phyloP scores from a whole-genome alignment of 1,284 basidiomycete genomes.

The Xerocomus minutiporus region DNA sequence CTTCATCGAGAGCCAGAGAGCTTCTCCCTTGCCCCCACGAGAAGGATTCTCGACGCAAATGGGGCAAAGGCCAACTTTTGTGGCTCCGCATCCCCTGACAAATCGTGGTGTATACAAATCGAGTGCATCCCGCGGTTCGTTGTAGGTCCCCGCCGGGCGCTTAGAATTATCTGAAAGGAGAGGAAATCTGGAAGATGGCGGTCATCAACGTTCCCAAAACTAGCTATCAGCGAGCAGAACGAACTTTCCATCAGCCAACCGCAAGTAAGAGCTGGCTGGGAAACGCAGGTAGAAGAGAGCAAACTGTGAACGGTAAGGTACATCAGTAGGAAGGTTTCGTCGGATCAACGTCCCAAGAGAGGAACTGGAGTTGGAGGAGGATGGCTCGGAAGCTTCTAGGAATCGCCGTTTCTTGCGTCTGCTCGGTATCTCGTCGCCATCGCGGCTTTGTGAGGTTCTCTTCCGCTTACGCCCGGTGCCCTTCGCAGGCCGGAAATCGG shows the following conservation, averaged over 20 bases:
- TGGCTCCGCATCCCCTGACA: conserved; percentile 61
- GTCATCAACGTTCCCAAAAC: background rate
- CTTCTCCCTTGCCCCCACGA: conserved; percentile 61
- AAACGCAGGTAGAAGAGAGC: conserved; percentile 62
- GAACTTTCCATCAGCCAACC: conserved; percentile 30
- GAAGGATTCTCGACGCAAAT: conserved; percentile 60
- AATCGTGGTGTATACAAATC: conserved; percentile 79
- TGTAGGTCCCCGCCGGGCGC: conserved; percentile 50
- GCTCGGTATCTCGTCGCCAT: conserved; percentile 9
- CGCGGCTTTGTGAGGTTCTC: conserved; percentile 3
- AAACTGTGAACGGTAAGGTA: conserved; percentile 46
- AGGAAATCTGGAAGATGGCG: conserved; percentile 27
- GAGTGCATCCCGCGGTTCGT: conserved; percentile 48
- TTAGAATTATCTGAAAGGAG: conserved; percentile 33
- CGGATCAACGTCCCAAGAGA: conserved; percentile 9
- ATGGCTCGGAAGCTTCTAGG: background rate
- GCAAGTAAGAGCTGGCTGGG: conserved; percentile 52
- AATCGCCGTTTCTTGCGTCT: conserved; percentile 14
- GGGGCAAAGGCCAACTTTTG: conserved; percentile 74
- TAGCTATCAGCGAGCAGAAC: conserved; percentile 8
- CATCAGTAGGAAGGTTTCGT: conserved; percentile 47
- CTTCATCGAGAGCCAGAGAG: conserved; percentile 72
- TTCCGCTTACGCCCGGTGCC: conserved; percentile 21
- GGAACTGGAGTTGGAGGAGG: background rate
- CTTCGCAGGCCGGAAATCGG: conserved; percentile 19